These are phyloP conservation scores for Dothidotthia symphoricarpi DNA, from an alignment of 2,329 filamentous ascomycete species.

Conservation along the genomic window DNA sequence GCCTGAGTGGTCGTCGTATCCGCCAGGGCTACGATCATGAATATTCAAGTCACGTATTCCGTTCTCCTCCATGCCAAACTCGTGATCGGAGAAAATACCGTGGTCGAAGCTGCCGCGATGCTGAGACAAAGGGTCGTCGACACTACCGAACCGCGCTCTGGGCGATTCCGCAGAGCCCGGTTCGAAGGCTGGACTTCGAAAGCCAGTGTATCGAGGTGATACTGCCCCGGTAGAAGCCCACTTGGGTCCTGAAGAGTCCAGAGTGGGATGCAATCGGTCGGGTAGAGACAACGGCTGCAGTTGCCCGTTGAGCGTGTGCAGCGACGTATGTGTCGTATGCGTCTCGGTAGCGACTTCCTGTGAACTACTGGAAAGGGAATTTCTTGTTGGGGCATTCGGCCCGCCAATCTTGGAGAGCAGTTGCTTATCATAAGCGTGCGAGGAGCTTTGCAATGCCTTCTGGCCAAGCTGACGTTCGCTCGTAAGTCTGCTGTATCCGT, in stretches of 20 bases:
- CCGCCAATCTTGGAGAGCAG: conserved; percentile 62
- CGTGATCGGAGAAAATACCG: conserved; percentile 51
- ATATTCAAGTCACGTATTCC: conserved; percentile 53
- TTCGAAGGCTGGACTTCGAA: conserved; percentile 46
- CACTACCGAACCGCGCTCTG: conserved; percentile 49
- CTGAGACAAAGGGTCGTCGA: conserved; percentile 55
- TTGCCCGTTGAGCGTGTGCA: conserved; percentile 45
- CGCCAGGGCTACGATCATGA: conserved; percentile 52
- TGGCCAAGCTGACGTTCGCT: conserved; percentile 60
- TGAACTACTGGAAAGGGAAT: conserved; percentile 32
- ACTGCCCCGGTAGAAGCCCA: conserved; percentile 45
- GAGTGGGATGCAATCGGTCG: conserved; percentile 41
- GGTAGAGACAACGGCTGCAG: conserved; percentile 49
- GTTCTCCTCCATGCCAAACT: conserved; percentile 56
- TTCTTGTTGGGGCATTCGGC: conserved; percentile 55
- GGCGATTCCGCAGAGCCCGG: conserved; percentile 28
- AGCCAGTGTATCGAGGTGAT: conserved; percentile 45
- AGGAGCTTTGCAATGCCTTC: conserved; percentile 57
- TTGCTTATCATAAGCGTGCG: conserved; percentile 62
- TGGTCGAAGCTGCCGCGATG: conserved; percentile 64
- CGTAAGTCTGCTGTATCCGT: conserved; percentile 49
- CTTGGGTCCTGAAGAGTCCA: conserved; percentile 43
- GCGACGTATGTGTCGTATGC: conserved; percentile 26
- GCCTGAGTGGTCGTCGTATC: conserved; percentile 43
- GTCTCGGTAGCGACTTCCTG: conserved; percentile 39